phyloP scores from a whole-genome alignment of 306 rosid species.

The Argentina anserina region DNA sequence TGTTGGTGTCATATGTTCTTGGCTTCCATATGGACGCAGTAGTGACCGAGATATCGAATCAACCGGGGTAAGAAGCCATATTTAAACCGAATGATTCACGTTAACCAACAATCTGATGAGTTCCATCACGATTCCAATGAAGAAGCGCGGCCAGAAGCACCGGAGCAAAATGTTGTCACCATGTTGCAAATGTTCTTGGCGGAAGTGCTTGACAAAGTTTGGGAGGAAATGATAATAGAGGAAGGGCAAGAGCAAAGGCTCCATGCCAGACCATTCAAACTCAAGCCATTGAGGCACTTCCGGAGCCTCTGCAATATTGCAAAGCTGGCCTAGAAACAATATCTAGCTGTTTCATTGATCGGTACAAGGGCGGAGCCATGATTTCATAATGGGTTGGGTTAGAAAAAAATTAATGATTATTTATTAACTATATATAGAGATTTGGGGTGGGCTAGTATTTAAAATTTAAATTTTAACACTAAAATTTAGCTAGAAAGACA shows the following conservation, averaged over 20 bases:
- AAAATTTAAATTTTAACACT: no score
- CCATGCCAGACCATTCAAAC: background rate
- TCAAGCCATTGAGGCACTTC: slow-evolving; percentile 1
- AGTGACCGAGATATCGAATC: background rate
- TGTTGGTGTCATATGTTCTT: background rate
- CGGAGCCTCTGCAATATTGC: background rate
- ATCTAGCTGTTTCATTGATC: background rate
- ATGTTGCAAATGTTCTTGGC: slow-evolving; percentile 9
- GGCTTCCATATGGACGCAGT: slow-evolving; percentile 9
- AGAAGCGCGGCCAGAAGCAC: background rate
- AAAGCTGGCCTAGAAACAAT: background rate
- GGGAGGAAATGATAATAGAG: slow-evolving; percentile 17
- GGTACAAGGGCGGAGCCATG: no score
- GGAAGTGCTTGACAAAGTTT: slow-evolving; percentile 15
- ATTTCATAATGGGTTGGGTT: no score
- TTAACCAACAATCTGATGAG: background rate
- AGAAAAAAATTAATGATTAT: no score
- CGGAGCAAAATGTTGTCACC: background rate
- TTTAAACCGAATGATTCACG: background rate
- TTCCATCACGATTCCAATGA: background rate
- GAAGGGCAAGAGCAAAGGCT: slow-evolving; percentile 6
- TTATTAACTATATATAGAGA: no score
- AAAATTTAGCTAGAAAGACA: no score
- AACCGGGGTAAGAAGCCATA: background rate
- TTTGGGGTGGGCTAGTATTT: no score